A percentile compares a stretch with the other conserved stretches of the same genome.
These are phyloP conservation scores for Fusarium ambrosium DNA, from an alignment of 2,329 filamentous ascomycete species.

Conservation along the genomic window DNA sequence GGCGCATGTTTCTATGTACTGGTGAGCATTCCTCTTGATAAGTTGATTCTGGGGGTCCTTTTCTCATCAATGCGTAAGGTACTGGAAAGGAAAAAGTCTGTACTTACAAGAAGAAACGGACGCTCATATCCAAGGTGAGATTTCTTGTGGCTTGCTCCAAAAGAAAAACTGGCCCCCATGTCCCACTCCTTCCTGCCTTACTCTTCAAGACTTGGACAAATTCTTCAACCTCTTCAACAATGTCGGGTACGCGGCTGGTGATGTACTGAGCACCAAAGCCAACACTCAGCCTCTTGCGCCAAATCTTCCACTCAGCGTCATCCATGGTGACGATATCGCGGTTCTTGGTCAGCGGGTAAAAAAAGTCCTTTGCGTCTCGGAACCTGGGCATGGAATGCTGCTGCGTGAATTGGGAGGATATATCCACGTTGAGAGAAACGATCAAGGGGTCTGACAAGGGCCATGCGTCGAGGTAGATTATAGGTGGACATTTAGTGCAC, in stretches of 20 bases:
- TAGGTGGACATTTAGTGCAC: slow-evolving; percentile 41
- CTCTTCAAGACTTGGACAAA: slow-evolving; percentile 47
- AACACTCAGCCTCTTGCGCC: slow-evolving; percentile 52
- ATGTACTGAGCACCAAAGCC: slow-evolving; percentile 56
- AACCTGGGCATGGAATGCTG: slow-evolving; percentile 41
- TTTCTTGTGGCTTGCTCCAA: slow-evolving; percentile 54
- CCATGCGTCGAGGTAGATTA: slow-evolving; percentile 49
- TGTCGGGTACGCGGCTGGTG: slow-evolving; percentile 51
- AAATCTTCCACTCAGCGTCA: slow-evolving; percentile 47
- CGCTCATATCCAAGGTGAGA: slow-evolving; percentile 58
- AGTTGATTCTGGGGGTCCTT: not conserved
- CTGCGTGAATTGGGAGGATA: slow-evolving; percentile 40
- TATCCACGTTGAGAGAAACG: slow-evolving; percentile 36
- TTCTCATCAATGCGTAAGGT: not conserved
- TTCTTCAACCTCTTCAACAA: slow-evolving; percentile 54
- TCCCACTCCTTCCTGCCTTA: slow-evolving; percentile 16
- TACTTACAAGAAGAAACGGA: slow-evolving; percentile 51
- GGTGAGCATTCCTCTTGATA: not conserved
- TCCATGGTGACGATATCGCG: slow-evolving; percentile 51
- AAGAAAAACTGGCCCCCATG: slow-evolving; percentile 40
- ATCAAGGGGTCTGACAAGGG: slow-evolving; percentile 39
- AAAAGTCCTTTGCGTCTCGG: slow-evolving; percentile 45
- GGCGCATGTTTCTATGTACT: slow-evolving; percentile 17
- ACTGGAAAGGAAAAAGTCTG: not conserved
- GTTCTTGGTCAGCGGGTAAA: slow-evolving; percentile 49